Evolutionary conservation across 2,329 filamentous ascomycete genomes (phyloP).

Genomic region (Chrysosphaeria jannelii): DNA sequence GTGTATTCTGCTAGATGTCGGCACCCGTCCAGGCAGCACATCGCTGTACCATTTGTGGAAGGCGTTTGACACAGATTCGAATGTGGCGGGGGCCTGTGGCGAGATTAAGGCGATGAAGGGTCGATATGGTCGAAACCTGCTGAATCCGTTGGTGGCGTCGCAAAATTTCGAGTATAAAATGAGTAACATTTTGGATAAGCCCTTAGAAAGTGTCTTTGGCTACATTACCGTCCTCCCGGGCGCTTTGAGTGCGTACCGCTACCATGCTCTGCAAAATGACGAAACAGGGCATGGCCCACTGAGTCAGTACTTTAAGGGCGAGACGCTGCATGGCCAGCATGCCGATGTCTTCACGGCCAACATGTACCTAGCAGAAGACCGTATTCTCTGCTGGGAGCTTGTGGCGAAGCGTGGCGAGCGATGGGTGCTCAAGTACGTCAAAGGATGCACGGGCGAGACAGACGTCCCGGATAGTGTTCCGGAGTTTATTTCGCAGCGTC

Average conservation of each 20-base stretch:
- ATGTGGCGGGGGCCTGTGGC: constrained; percentile 84
- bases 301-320: constrained; percentile 97
- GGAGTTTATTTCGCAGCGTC: constrained; percentile 87
- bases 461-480: constrained; percentile 92
- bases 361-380: constrained; percentile 76
- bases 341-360: constrained; percentile 41
- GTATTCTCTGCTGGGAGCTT: constrained; percentile 78
- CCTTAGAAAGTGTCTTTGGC: constrained; percentile 84
- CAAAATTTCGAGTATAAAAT: constrained; percentile 99
- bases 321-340: constrained; percentile 83
- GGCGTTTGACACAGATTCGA: constrained; percentile 91
- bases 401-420: constrained; percentile 82
- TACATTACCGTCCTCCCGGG: constrained; percentile 95
- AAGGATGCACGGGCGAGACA: constrained; percentile 85
- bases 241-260: constrained; percentile 81
- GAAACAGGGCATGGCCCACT: constrained; percentile 81
- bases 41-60: constrained; percentile 98
- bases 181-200: constrained; percentile 96
- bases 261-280: constrained; percentile 88
- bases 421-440: constrained; percentile 97
- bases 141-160: constrained; percentile 83
- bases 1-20: constrained; percentile 87
- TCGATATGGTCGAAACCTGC: constrained; percentile 50
- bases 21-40: constrained; percentile 64
- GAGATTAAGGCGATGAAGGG: constrained; percentile 98